Base-by-base conservation (phyloP, 331 rosid species). In the Phaseolus coccineus region DNA sequence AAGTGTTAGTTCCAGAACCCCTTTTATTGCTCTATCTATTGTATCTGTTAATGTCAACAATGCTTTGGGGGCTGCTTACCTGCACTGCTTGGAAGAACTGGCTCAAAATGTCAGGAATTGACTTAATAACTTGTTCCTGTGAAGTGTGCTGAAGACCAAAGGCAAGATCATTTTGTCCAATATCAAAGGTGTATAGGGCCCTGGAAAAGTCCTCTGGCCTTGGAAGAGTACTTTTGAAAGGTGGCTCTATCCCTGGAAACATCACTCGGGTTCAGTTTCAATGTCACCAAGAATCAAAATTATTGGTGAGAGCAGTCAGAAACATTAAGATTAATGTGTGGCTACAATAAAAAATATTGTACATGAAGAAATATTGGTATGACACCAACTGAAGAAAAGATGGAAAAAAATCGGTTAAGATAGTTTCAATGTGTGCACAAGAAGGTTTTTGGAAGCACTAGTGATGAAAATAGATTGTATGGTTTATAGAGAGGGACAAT, bases 111-210 rank as follows among this genome's bases (percentile, higher is more conserved):
- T 82, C 74, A 67, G 98, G 97, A 77, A 94, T 87, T 57, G 92
- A 89, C 12, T 81, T 80, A 59, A 31, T 67, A 77, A 87, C 91
- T 87, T 92, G 86, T 74, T 91, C 82, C 61, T 51, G 73, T 8
- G 92, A 82, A 25, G 87, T 71, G 69, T 91, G 80, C 73, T 88
- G 89, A 47, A 86, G 74, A 10, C 96, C 97, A 53, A 40, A 84
- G 76, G 40, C 37, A 69, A 92, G 88, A 81, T 94, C 97, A 53
- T 94, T 92, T 83, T 94, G 97, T 81, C 97, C 98, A 35, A 92
- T 87, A 79, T 94, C 98, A 63, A 91, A 55, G 35, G 89, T 91
- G 80, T 94, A 92, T 30, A 92, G 77, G 25, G 97, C 97, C 70
- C 47, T 87, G 11, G 91, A 83, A 57, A 92, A 94, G 16, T 89